These are phyloP conservation scores for Aspergillus indologenus DNA, from an alignment of 495 filamentous ascomycete genomes.

Conservation along the genomic window DNA sequence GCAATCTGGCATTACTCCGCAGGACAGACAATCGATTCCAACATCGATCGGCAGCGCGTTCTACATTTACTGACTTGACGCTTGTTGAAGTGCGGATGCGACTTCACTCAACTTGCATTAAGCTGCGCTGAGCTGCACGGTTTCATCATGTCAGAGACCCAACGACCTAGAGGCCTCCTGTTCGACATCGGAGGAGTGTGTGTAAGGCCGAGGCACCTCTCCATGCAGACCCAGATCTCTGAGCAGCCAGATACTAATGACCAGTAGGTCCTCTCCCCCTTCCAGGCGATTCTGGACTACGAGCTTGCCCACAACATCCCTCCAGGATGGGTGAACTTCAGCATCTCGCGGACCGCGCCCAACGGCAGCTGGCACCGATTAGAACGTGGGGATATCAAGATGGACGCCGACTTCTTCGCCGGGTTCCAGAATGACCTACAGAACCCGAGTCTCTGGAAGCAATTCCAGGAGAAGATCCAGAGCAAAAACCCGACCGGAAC, in stretches of 20 bases:
- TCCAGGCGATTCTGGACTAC: slow-evolving; percentile 89
- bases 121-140: not conserved
- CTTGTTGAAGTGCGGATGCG: too few relatives aligned
- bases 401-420: slow-evolving; percentile 72
- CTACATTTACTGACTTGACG: slow-evolving; percentile 3
- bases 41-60: slow-evolving; percentile 1
- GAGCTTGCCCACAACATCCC: slow-evolving; percentile 73
- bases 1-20: slow-evolving; percentile 23
- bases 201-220: slow-evolving; percentile 53
- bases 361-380: slow-evolving; percentile 82
- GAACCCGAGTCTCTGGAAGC: slow-evolving; percentile 60
- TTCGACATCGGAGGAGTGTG: slow-evolving; percentile 98
- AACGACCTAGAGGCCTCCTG: slow-evolving; percentile 71
- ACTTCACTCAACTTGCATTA: not conserved
- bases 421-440: slow-evolving; percentile 74
- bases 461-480: slow-evolving; percentile 47
- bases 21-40: not conserved
- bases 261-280: slow-evolving; percentile 77
- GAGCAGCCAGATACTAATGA: slow-evolving; percentile 15
- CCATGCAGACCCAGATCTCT: not conserved
- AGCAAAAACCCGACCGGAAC: slow-evolving; percentile 27
- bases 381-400: slow-evolving; percentile 68
- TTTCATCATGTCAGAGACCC: slow-evolving; percentile 32
- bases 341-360: slow-evolving; percentile 75
- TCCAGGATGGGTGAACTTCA: slow-evolving; percentile 84